A percentile compares a stretch with the other conserved stretches of the same genome.
Evolutionary conservation across 176 grass and related monocot genomes (phyloP).

Genomic region (Bromus sterilis): DNA sequence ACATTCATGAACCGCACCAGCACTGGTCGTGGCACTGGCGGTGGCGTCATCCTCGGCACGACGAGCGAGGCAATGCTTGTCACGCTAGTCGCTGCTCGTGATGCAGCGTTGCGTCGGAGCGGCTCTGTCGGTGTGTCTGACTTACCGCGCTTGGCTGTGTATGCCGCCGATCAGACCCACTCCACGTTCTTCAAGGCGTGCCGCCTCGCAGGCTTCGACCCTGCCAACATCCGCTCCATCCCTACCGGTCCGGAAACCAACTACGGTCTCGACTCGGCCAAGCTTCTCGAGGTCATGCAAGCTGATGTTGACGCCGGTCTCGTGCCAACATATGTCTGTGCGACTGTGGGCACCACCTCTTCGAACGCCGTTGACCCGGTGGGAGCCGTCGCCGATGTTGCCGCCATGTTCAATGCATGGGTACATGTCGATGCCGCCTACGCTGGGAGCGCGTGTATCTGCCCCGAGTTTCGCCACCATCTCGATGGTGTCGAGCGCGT

Average conservation of each 20-base stretch:
- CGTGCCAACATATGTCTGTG: background rate
- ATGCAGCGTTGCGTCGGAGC: background rate
- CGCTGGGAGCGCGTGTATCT: background rate
- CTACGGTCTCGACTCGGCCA: background rate
- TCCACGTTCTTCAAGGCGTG: conserved; percentile 3
- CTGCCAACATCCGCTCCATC: background rate
- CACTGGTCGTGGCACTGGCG: background rate
- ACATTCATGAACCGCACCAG: background rate
- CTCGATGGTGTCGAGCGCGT: background rate
- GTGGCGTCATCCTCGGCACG: background rate
- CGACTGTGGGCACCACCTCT: background rate
- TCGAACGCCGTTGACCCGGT: background rate
- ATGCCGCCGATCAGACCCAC: background rate
- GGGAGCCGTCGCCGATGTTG: background rate
- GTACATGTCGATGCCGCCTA: background rate
- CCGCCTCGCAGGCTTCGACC: background rate
- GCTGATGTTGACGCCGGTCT: background rate
- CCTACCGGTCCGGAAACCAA: background rate
- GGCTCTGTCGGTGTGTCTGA: background rate
- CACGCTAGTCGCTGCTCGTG: background rate
- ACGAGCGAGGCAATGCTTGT: background rate
- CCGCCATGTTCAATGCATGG: background rate
- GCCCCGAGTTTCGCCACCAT: background rate
- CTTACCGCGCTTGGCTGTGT: background rate
- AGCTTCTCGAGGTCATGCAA: background rate